Evolutionary conservation across 2,329 filamentous ascomycete genomes (phyloP), one percentile per base, ranked within the genome.

Genomic region (Madurella fahalii): DNA sequence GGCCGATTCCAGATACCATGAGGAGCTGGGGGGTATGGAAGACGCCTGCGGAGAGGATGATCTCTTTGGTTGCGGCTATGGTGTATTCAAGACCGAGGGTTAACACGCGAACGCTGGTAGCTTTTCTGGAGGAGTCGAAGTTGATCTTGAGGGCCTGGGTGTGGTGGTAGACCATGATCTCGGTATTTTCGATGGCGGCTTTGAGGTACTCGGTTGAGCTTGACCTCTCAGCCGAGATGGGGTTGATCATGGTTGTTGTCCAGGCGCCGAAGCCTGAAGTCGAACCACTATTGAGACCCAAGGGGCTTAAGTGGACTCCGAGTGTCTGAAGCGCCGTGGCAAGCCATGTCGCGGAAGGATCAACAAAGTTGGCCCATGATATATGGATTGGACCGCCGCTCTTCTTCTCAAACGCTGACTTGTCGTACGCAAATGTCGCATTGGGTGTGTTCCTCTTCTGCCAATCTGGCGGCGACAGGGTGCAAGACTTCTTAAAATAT

Each of bases 71-170:
- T 4, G 68, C 69, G 11, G 54, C 53, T 15, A 68, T 49, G 2
- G 56, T 62, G 46, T 63, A 67, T 11, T 52, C 50, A 17, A 64
- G 4, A 32, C 47, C 50, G 8, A 40, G 63, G 1, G 61, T 62
- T 31, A 53, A 52, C 12, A 69, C 63, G 3, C 52, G 34, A 2
- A 69, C 66, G 1, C 65, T 66, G 1, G 59, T 67, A 1, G 68
- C 67, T 16, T 45, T 50, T 7, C 43, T 54, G 18, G 11, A 15
- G 30, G 39, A 40, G 49, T 74, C 59, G 42, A 79, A 81, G 0
- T 77, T 30, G 1, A 82, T 71, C 45, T 69, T 72, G 58, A 74
- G 72, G 2, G 73, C 78, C 4, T 72, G 65, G 0, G 75, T 77
- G 4, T 68, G 57, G 0, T 64, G 65, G 49, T 74, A 78, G 0